Evolutionary conservation across 805 yeast genomes (phyloP), one percentile per base, ranked within the genome.

Genomic region (Saturnispora hagleri): DNA sequence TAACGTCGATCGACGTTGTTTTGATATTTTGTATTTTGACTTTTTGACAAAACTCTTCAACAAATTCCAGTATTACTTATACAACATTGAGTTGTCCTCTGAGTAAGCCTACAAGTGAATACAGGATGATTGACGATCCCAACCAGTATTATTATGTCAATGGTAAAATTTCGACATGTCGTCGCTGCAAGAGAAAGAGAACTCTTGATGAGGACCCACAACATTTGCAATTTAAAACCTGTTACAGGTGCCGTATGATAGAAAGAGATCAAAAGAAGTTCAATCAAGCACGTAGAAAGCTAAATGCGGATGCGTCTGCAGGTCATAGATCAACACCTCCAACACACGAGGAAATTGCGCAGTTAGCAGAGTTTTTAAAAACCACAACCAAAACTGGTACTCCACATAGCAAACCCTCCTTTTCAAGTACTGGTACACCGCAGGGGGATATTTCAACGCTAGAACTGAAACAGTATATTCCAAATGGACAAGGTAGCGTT

Each of bases 161-260:
- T 49, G 69, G 69, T 27, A 62, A 62, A 51, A 69, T 74, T 47
- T 62, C 73, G 35, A 63, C 69, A 2, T 77, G 82, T 60, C 79
- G 82, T 61, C 75, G 82, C 59, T 77, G 82, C 66, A 77, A 77
- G 60, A 65, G 80, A 48, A 73, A 75, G 71, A 70, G 82, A 65
- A 70, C 75, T 56, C 75, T 73, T 54, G 77, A 76, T 54, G 82
- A 77, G 62, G 77, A 78, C 24, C 76, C 79, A 2, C 81, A 77
- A 55, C 81, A 77, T 41, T 69, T 73, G 57, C 79, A 75, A 59
- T 77, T 76, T 61, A 77, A 77, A 55, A 77, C 82, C 4, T 77
- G 82, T 64, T 79, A 77, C 60, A 76, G 79, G 55, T 77, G 82
- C 60, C 71, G 82, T 53, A 74, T 76, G 61, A 74, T 77, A 46